These are phyloP conservation scores for Claviceps sp. DNA, from an alignment of 2,329 filamentous ascomycete genomes.

Conservation along the genomic window DNA sequence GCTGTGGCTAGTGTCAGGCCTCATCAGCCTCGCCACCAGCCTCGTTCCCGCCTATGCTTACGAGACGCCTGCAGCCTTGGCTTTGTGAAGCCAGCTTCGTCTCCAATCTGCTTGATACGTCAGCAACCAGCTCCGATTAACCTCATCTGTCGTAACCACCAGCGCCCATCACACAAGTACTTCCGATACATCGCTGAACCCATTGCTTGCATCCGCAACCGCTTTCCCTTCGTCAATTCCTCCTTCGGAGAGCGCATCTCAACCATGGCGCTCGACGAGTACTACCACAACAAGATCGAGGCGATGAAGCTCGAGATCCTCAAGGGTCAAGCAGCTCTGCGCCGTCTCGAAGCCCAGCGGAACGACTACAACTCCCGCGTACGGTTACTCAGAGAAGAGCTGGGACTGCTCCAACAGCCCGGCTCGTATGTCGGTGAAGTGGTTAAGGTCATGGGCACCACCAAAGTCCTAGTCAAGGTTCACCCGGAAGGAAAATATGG, in stretches of 20 bases:
- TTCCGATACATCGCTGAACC: too few species aligned
- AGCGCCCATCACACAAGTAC: background rate
- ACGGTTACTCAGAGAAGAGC: conserved; percentile 83
- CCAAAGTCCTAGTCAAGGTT: conserved; percentile 98
- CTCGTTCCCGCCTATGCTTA: conserved; percentile 8
- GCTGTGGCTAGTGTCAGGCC: background rate
- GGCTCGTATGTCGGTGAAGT: conserved; percentile 98
- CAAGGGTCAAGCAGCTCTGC: conserved; percentile 89
- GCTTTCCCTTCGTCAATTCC: background rate
- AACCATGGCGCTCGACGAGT: conserved; percentile 95
- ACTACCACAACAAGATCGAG: conserved; percentile 99
- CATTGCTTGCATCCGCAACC: background rate
- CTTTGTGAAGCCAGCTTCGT: conserved; percentile 7
- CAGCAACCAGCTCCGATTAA: background rate
- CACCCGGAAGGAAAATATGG: conserved; percentile 99
- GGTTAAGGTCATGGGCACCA: conserved; percentile 99
- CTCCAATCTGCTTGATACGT: conserved; percentile 2
- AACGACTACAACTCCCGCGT: conserved; percentile 99
- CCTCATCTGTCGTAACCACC: background rate
- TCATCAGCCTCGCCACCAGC: background rate
- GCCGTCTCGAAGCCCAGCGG: conserved; percentile 89
- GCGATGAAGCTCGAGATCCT: conserved; percentile 99
- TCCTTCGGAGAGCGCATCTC: background rate
- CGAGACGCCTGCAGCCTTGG: conserved; percentile 11
- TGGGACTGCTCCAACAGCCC: conserved; percentile 89